phyloP scores from a whole-genome alignment of 345 rosid genomes.

The Arabis alpina region DNA sequence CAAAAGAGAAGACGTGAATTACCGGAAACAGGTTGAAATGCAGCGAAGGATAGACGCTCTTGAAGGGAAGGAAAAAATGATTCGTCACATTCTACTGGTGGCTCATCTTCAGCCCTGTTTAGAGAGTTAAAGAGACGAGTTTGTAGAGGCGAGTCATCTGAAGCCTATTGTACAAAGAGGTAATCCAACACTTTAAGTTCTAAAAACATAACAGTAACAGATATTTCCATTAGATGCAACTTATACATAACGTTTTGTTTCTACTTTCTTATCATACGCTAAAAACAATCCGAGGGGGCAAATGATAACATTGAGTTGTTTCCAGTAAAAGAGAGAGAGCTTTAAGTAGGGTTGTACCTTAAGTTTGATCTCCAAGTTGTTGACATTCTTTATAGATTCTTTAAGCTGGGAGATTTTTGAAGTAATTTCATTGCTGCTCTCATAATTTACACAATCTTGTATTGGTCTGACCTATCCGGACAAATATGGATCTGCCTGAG shows the following conservation, averaged over 20 bases:
- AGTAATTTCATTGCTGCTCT: slow-evolving; percentile 38
- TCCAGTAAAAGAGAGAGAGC: neutral
- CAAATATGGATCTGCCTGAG: slow-evolving; percentile 80
- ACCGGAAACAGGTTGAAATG: slow-evolving; percentile 73
- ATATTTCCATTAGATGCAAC: neutral
- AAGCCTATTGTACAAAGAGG: slow-evolving; percentile 50
- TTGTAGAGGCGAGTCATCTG: slow-evolving; percentile 62
- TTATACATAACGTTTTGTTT: neutral
- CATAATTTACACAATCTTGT: slow-evolving; percentile 52
- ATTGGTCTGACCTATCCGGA: slow-evolving; percentile 69
- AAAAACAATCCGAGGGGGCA: neutral
- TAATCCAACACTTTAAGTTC: slow-evolving; percentile 22
- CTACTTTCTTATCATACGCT: neutral
- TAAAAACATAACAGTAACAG: slow-evolving; percentile 11
- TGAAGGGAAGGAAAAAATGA: slow-evolving; percentile 62
- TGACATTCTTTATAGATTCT: slow-evolving; percentile 64
- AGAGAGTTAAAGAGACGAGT: slow-evolving; percentile 64
- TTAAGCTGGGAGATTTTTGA: slow-evolving; percentile 51
- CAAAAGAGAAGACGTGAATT: slow-evolving; percentile 8
- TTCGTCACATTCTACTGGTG: slow-evolving; percentile 52
- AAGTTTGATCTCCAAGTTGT: slow-evolving; percentile 74
- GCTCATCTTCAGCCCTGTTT: slow-evolving; percentile 66
- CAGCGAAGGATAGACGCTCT: slow-evolving; percentile 72
- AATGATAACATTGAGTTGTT: neutral
- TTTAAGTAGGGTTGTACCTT: slow-evolving; percentile 51